phyloP scores from a whole-genome alignment of 164 flowering plant species.

The Aristolochia californica region DNA sequence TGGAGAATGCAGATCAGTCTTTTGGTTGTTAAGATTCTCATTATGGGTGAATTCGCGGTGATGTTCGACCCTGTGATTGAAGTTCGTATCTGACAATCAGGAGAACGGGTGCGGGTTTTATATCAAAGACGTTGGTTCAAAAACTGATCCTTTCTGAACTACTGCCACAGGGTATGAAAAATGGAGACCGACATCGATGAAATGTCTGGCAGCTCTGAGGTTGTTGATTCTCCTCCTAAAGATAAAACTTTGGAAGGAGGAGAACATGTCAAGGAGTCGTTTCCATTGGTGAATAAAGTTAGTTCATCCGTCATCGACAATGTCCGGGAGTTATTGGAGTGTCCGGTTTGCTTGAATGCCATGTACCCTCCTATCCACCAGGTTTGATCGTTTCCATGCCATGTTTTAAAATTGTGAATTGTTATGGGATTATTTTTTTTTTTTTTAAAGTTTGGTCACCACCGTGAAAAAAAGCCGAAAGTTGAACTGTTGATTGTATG shows the following conservation, averaged over 20 bases:
- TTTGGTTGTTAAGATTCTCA: no score
- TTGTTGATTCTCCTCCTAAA: neutral
- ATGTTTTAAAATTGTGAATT: no score
- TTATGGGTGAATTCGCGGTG: no score
- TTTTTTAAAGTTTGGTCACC: neutral
- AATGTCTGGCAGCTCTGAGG: neutral
- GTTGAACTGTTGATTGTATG: no score
- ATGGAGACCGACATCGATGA: neutral
- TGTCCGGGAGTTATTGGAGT: constrained; percentile 79
- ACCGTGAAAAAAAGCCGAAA: no score
- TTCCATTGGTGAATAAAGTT: constrained; percentile 12
- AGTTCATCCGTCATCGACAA: constrained; percentile 56
- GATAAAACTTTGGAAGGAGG: neutral
- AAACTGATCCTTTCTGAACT: neutral
- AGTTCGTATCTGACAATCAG: no score
- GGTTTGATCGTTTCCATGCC: constrained; percentile 31
- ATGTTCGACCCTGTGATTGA: no score
- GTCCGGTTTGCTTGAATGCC: constrained; percentile 92
- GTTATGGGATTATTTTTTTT: no score
- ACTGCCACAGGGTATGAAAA: neutral
- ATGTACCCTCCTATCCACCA: constrained; percentile 98
- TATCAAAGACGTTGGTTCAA: no score
- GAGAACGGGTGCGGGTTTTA: no score
- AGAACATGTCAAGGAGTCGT: neutral
- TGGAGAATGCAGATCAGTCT: no score